Conservation (phyloP, 129 eudicot species). For the Flaveria ramosissima region DNA sequence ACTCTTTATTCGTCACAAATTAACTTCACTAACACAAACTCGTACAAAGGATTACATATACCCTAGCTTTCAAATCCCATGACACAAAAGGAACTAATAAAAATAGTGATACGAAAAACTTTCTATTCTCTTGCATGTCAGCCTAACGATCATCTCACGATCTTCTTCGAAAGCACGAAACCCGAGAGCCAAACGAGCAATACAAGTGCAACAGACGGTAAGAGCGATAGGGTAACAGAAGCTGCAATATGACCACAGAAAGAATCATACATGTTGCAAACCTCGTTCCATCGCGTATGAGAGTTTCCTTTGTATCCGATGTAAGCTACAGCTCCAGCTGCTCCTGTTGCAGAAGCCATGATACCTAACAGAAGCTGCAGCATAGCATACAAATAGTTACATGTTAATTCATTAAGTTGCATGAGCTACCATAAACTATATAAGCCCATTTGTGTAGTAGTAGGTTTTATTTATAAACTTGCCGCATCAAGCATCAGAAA, state of each 20-base stretch:
- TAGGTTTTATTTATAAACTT: slow-evolving; percentile 28
- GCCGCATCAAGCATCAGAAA: slow-evolving; percentile 62
- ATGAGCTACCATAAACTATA: not conserved
- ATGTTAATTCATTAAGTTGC: not conserved
- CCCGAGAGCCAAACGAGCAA: slow-evolving; percentile 55
- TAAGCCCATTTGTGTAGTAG: too few relatives aligned
- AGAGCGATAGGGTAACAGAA: slow-evolving; percentile 40
- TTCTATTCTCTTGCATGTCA: not conserved
- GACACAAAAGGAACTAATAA: not conserved
- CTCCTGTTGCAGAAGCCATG: slow-evolving; percentile 68
- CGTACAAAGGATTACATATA: not conserved
- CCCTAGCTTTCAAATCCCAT: too few relatives aligned
- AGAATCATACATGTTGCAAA: slow-evolving; percentile 50
- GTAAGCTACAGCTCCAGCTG: slow-evolving; percentile 70
- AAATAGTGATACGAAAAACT: not conserved
- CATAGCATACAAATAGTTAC: not conserved
- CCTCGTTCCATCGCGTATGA: slow-evolving; percentile 54
- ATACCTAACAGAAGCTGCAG: slow-evolving; percentile 72
- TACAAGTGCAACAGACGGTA: slow-evolving; percentile 52
- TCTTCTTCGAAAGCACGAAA: slow-evolving; percentile 51
- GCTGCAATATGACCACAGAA: slow-evolving; percentile 58
- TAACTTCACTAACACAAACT: slow-evolving; percentile 6
- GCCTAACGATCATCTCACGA: not conserved
- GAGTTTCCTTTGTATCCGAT: slow-evolving; percentile 73
- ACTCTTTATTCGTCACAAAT: not conserved